Evolutionary conservation across 2,329 filamentous ascomycete genomes (phyloP).

Genomic region (Alternaria dauci): DNA sequence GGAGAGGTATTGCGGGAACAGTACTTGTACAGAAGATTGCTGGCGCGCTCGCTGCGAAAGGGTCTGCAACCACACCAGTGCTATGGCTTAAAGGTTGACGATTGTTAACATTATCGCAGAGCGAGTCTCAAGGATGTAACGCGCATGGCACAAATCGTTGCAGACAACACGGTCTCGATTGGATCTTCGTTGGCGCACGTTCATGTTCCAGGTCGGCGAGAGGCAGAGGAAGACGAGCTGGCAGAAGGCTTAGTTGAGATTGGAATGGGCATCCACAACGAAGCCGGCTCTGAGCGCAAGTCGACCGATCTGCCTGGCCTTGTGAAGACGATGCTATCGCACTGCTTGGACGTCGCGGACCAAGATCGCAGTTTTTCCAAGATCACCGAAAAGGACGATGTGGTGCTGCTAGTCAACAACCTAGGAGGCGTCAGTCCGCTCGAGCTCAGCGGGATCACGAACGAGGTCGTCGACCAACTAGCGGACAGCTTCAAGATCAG

Average conservation of each 20-base stretch:
- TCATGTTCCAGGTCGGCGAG: slow-evolving; percentile 84
- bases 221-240: slow-evolving; percentile 66
- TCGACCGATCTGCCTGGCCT: slow-evolving; percentile 53
- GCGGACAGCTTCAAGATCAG: slow-evolving; percentile 66
- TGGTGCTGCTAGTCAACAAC: slow-evolving; percentile 78
- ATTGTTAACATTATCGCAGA: slow-evolving; percentile 35
- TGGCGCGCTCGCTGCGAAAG: slow-evolving; percentile 80
- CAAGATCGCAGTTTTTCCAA: slow-evolving; percentile 74
- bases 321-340: slow-evolving; percentile 68
- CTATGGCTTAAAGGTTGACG: background rate
- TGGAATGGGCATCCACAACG: slow-evolving; percentile 80
- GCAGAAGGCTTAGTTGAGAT: slow-evolving; percentile 69
- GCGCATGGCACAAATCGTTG: slow-evolving; percentile 73
- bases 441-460: slow-evolving; percentile 75
- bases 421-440: slow-evolving; percentile 76
- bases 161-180: slow-evolving; percentile 82
- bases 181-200: slow-evolving; percentile 88
- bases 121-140: slow-evolving; percentile 73
- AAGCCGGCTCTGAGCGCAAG: slow-evolving; percentile 58
- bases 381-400: slow-evolving; percentile 67
- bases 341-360: slow-evolving; percentile 70
- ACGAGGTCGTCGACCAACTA: slow-evolving; percentile 71
- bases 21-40: slow-evolving; percentile 91
- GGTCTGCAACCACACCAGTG: slow-evolving; percentile 52
- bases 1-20: slow-evolving; percentile 89